These are phyloP conservation scores for Zizania latifolia DNA, from an alignment of 176 grass and related monocot genomes.

Conservation along the genomic window DNA sequence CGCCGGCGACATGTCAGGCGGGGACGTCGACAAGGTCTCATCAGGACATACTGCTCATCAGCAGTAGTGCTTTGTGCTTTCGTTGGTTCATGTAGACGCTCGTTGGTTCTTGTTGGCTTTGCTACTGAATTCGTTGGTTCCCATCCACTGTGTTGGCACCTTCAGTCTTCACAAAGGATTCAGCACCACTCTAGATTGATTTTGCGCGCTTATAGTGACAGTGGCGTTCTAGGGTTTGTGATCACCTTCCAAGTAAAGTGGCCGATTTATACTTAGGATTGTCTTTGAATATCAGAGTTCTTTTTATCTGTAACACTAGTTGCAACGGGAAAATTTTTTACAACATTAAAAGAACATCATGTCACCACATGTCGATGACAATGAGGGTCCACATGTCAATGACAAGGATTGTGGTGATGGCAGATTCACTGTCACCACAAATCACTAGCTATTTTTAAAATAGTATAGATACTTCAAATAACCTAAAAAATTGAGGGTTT, in stretches of 20 bases:
- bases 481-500: no score
- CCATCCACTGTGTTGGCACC: background rate
- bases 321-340: no score
- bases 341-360: no score
- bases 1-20: conserved; percentile 37
- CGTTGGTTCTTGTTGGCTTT: background rate
- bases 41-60: conserved; percentile 55
- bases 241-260: background rate
- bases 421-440: no score
- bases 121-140: background rate
- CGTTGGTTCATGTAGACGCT: background rate
- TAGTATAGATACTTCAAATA: no score
- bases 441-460: no score
- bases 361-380: no score
- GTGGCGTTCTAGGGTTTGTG: conserved; percentile 23
- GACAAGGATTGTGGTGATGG: no score
- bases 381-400: no score
- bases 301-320: no score
- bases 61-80: conserved; percentile 3
- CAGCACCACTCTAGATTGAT: background rate
- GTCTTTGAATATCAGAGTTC: no score
- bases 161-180: background rate
- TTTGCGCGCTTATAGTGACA: background rate
- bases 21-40: conserved; percentile 69
- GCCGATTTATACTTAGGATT: no score